phyloP scores from a whole-genome alignment of 257 asterid genomes.

The Solanum rostratum region DNA sequence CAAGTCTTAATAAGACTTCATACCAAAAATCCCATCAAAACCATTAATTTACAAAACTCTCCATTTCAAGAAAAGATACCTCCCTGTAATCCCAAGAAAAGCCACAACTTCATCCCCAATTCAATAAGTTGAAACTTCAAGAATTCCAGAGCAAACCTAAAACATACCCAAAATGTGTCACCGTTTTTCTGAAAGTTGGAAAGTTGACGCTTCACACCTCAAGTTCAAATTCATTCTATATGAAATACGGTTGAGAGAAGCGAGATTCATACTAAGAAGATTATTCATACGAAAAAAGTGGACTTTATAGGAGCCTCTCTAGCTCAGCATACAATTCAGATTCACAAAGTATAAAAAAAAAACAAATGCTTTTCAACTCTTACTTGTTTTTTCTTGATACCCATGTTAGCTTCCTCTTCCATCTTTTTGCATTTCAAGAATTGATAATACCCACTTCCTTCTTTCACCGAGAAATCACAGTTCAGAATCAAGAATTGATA shows the following conservation, averaged over 20 bases:
- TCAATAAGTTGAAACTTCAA: slow-evolving; percentile 1
- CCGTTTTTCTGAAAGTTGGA: slow-evolving; percentile 18
- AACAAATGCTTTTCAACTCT: background rate
- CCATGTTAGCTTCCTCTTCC: background rate
- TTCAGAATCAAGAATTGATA: background rate
- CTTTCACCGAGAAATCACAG: background rate
- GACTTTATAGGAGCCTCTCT: slow-evolving; percentile 36
- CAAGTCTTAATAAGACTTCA: slow-evolving; percentile 15
- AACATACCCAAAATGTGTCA: slow-evolving; percentile 36
- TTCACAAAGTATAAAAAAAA: background rate
- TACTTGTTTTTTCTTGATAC: background rate
- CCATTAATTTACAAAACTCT: slow-evolving; percentile 9
- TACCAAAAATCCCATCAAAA: slow-evolving; percentile 10
- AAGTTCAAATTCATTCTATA: slow-evolving; percentile 22
- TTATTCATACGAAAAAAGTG: slow-evolving; percentile 10
- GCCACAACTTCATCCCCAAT: slow-evolving; percentile 11
- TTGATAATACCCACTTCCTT: background rate
- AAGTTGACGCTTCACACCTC: slow-evolving; percentile 31
- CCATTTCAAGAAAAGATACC: slow-evolving; percentile 22
- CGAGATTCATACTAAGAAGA: slow-evolving; percentile 24
- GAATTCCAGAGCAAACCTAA: slow-evolving; percentile 8
- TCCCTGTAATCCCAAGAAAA: slow-evolving; percentile 30
- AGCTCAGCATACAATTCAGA: background rate
- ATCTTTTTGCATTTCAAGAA: background rate
- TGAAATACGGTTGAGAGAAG: slow-evolving; percentile 12